A percentile compares a stretch with the other conserved stretches of the same genome.
These are phyloP conservation scores for Besnoitia besnoiti DNA, from an alignment of 169 alveolate genomes.

Conservation along the genomic window DNA sequence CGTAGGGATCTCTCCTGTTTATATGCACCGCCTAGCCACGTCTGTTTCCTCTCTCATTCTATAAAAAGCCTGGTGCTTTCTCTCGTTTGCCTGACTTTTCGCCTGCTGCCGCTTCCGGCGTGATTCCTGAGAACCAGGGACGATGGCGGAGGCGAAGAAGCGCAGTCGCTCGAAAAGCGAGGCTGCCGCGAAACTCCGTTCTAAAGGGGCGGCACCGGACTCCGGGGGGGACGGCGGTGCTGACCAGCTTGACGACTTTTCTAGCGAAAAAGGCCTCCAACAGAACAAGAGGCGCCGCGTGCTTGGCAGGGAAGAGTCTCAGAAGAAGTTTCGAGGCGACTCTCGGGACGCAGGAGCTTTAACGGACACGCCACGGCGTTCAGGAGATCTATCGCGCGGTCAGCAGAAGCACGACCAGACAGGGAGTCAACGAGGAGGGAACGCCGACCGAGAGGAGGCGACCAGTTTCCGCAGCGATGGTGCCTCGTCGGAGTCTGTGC, in stretches of 20 bases:
- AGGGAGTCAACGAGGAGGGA: too few species aligned
- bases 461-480: too few species aligned
- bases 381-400: too few species aligned
- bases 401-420: too few species aligned
- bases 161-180: neutral
- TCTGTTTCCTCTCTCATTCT: too few species aligned
- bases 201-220: neutral
- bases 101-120: neutral
- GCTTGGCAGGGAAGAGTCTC: neutral
- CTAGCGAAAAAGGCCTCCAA: neutral
- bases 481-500: too few species aligned
- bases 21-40: too few species aligned
- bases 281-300: neutral
- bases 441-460: too few species aligned
- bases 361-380: too few species aligned
- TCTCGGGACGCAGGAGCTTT: too few species aligned
- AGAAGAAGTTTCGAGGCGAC: too few species aligned
- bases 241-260: neutral
- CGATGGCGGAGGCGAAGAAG: neutral
- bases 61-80: neutral
- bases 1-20: too few species aligned
- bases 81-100: neutral
- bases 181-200: neutral
- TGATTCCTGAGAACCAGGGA: neutral
- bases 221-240: neutral